Percentiles rank a stretch among this genome's conserved stretches.
phyloP scores from a whole-genome alignment of 257 asterid genomes.

The Rhazya stricta region DNA sequence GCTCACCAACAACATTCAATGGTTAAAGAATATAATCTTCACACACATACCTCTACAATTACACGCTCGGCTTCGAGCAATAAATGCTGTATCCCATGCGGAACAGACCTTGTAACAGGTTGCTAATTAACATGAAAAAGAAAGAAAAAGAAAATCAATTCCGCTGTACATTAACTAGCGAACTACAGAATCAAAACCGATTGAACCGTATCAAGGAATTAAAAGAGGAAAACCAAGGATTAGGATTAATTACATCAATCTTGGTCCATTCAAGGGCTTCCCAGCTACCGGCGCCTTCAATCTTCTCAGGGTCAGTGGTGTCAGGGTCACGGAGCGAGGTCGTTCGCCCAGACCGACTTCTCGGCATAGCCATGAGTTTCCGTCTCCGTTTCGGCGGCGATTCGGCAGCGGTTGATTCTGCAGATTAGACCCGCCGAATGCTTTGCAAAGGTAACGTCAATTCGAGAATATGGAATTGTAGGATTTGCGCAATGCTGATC shows the following conservation, averaged over 20 bases:
- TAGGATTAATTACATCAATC: constrained; percentile 17
- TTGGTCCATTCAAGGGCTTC: constrained; percentile 96
- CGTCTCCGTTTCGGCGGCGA: constrained; percentile 12
- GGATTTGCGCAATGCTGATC: not conserved
- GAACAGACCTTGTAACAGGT: constrained; percentile 68
- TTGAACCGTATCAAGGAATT: not conserved
- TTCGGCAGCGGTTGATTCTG: constrained; percentile 1
- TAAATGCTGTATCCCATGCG: constrained; percentile 54
- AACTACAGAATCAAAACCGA: not conserved
- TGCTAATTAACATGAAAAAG: constrained; percentile 20
- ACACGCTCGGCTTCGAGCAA: constrained; percentile 66
- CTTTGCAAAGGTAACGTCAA: not conserved
- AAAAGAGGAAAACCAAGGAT: not conserved
- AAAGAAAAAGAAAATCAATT: not conserved
- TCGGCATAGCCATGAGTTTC: constrained; percentile 37
- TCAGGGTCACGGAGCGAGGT: constrained; percentile 55
- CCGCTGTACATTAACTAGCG: not conserved
- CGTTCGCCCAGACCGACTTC: constrained; percentile 59
- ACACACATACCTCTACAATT: constrained; percentile 55
- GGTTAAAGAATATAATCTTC: not conserved
- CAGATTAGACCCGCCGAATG: not conserved
- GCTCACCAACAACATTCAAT: not conserved
- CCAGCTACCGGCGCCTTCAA: constrained; percentile 85
- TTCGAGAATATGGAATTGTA: not conserved
- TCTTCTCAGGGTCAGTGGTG: constrained; percentile 53